Conservation (phyloP, 2,329 filamentous ascomycete genomes). For the Sclerotinia sclerotiorum region DNA sequence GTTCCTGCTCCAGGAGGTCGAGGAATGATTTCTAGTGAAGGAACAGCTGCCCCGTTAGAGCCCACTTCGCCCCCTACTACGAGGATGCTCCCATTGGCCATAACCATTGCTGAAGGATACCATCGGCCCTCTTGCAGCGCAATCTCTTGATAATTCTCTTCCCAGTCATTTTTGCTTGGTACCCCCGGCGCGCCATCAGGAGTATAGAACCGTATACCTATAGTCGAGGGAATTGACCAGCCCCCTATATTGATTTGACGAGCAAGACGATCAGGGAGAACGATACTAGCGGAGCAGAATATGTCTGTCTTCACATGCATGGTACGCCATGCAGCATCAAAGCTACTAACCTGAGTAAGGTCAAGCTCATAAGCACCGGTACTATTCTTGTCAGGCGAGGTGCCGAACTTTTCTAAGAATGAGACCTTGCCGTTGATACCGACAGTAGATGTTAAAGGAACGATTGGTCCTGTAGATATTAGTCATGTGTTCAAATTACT, state of each 20-base stretch:
- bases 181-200: conserved; percentile 60
- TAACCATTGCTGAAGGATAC: conserved; percentile 64
- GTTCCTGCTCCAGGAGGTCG: conserved; percentile 49
- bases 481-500: background rate
- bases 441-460: conserved; percentile 59
- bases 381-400: conserved; percentile 54
- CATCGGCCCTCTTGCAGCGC: conserved; percentile 59
- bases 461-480: conserved; percentile 41
- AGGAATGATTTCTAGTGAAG: conserved; percentile 64
- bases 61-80: conserved; percentile 65
- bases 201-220: conserved; percentile 60
- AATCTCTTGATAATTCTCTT: conserved; percentile 57
- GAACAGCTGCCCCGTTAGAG: conserved; percentile 60
- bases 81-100: conserved; percentile 65
- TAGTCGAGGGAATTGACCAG: conserved; percentile 64
- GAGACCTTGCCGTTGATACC: conserved; percentile 59
- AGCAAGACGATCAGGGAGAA: conserved; percentile 63
- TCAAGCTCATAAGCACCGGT: conserved; percentile 68
- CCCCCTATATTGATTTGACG: conserved; percentile 65
- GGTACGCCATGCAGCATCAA: conserved; percentile 55
- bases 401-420: conserved; percentile 60
- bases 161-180: conserved; percentile 61
- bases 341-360: conserved; percentile 53
- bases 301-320: conserved; percentile 66
- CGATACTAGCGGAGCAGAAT: conserved; percentile 64